Evolutionary conservation across 441 rosid species (phyloP).

Genomic region (Viola pubescens): DNA sequence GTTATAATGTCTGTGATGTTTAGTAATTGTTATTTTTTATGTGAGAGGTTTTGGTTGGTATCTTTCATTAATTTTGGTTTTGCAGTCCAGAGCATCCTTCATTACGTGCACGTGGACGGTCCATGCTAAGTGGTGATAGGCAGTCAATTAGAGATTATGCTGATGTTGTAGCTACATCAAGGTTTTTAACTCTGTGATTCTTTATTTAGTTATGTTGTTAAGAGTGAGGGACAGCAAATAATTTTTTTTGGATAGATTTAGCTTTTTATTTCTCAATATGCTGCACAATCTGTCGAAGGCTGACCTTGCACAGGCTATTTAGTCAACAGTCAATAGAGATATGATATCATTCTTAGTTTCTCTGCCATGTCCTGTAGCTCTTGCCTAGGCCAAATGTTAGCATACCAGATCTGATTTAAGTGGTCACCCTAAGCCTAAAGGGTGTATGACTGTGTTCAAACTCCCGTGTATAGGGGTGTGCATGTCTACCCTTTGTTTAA

Average conservation of each 20-base stretch:
- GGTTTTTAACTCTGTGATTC: conserved; percentile 40
- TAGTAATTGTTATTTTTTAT: neutral
- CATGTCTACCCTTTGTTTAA: too few species aligned
- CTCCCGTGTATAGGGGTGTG: too few species aligned
- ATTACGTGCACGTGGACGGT: conserved; percentile 73
- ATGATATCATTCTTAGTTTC: too few species aligned
- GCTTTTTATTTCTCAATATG: neutral
- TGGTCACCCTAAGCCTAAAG: too few species aligned
- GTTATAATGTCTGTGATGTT: neutral
- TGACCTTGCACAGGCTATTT: too few species aligned
- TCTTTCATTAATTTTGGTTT: conserved; percentile 19
- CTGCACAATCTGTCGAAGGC: too few species aligned
- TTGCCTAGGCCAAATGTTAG: too few species aligned
- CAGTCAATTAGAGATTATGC: conserved; percentile 56
- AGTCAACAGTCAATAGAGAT: too few species aligned
- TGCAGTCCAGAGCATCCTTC: conserved; percentile 99
- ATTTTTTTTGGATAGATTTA: neutral
- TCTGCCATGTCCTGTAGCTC: too few species aligned
- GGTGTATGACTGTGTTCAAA: too few species aligned
- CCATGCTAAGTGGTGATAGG: conserved; percentile 85
- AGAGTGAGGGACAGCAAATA: neutral
- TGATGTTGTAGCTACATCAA: conserved; percentile 64
- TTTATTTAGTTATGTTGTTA: neutral
- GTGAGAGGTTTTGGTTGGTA: conserved; percentile 6
- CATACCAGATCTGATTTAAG: too few species aligned